phyloP scores from a whole-genome alignment of 306 rosid genomes.

The Pyrus betulifolia region DNA sequence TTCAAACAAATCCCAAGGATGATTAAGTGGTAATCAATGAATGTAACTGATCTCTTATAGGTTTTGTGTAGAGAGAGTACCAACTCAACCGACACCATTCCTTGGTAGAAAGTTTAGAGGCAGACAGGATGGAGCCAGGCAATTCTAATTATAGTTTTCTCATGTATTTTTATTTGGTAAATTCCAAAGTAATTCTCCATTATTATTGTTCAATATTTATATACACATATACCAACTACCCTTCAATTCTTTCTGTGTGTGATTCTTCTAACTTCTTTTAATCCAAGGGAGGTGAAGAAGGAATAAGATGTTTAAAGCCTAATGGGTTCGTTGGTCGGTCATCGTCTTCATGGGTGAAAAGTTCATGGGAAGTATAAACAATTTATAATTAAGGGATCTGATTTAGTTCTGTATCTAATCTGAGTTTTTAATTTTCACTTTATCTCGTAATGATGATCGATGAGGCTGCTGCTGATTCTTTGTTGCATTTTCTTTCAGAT shows the following conservation, averaged over 20 bases:
- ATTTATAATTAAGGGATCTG: background rate
- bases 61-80: slow-evolving; percentile 2
- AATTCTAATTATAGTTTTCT: slow-evolving; percentile 25
- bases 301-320: background rate
- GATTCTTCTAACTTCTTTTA: background rate
- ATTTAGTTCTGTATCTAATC: background rate
- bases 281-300: background rate
- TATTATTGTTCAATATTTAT: background rate
- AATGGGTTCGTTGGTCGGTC: background rate
- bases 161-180: slow-evolving; percentile 4
- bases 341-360: background rate
- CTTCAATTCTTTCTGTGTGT: background rate
- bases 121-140: slow-evolving; percentile 86
- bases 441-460: background rate
- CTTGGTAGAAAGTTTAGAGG: slow-evolving; percentile 22
- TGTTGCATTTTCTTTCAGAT: background rate
- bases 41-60: slow-evolving; percentile 11
- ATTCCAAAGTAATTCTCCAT: background rate
- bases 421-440: background rate
- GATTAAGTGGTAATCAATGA: background rate
- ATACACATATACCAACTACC: background rate
- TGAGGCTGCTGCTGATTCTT: background rate
- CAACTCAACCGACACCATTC: background rate
- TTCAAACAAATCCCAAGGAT: slow-evolving; percentile 11
- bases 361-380: background rate